These are phyloP conservation scores for Arthrinium puccinioides DNA, from an alignment of 2,329 filamentous ascomycete genomes.

Conservation along the genomic window DNA sequence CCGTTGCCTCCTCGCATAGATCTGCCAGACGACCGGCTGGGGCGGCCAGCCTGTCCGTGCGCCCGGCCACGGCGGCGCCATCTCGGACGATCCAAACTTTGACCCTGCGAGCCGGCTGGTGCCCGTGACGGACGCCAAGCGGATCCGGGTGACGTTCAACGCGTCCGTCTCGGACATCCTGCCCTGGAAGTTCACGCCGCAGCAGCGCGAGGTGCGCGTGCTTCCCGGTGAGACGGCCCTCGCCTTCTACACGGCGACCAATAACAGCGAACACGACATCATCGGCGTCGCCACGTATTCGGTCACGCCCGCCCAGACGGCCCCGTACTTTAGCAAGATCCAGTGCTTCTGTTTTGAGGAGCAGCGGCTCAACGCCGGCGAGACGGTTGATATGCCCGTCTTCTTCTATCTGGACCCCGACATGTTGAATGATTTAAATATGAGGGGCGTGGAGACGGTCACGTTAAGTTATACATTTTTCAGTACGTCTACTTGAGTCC, in stretches of 20 bases:
- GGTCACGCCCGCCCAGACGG: slow-evolving; percentile 90
- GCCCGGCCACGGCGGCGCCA: slow-evolving; percentile 52
- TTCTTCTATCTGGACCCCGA: slow-evolving; percentile 99
- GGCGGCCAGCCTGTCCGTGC: slow-evolving; percentile 87
- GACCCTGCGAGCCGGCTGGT: slow-evolving; percentile 71
- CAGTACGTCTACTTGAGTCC: slow-evolving; percentile 54
- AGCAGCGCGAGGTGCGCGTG: slow-evolving; percentile 93
- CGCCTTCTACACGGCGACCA: slow-evolving; percentile 96
- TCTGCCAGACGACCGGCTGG: slow-evolving; percentile 84
- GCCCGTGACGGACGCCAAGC: slow-evolving; percentile 72
- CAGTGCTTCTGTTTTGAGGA: slow-evolving; percentile 99
- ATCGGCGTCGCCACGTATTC: slow-evolving; percentile 98
- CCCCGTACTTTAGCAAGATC: slow-evolving; percentile 98
- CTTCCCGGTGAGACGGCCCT: slow-evolving; percentile 93
- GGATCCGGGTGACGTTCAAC: slow-evolving; percentile 93
- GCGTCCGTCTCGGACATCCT: slow-evolving; percentile 91
- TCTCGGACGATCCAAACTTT: slow-evolving; percentile 30
- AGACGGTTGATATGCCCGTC: slow-evolving; percentile 98
- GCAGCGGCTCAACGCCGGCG: slow-evolving; percentile 86
- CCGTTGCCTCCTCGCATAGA: slow-evolving; percentile 35
- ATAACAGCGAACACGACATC: slow-evolving; percentile 83
- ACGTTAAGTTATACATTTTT: slow-evolving; percentile 98
- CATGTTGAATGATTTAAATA: slow-evolving; percentile 82
- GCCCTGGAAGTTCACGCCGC: slow-evolving; percentile 94
- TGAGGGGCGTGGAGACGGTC: slow-evolving; percentile 91